Evolutionary conservation across 441 rosid genomes (phyloP), one percentile per base, ranked within the genome.

Genomic region (Breynia disticha): DNA sequence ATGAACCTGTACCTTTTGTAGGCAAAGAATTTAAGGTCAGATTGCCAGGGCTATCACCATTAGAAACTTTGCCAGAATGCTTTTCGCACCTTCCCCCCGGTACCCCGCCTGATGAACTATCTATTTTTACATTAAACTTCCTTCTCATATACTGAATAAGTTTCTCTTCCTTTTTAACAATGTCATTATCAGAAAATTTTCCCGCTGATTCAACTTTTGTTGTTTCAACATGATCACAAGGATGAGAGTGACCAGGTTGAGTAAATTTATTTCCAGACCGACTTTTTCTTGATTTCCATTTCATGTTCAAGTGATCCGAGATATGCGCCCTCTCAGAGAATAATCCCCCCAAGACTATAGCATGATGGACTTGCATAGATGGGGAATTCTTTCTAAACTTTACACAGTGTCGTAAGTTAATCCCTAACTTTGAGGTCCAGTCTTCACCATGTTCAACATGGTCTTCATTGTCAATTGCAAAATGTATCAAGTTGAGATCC

Each of bases 391-490:
- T 90, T 74, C 94, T 72, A 59, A 77, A 77, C 67, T 80, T 90
- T 59, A 90, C 85, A 70, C 88, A 87, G 57, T 76, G 69, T 53
- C 65, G 77, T 67, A 94, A 79, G 72, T 94, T 94, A 64, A 94
- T 72, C 56, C 94, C 96, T 66, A 90, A 70, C 65, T 71, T 67
- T 39, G 95, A 80, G 56, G 96, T 90, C 99, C 99, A 94, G 62
- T 94, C 99, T 65, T 73, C 80, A n/a, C 74, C 74, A 59, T 64
- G 59, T 67, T 74, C 83, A 55, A 68, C 74, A 28, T 55, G 66
- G 60, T 80, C 78, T 61, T 82, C 89, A 58, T 74, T 83, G 60
- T 78, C 87, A 56, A 94, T 84, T 47, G 97, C 95, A 69, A 79
- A 76, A 75, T 76, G 83, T 68, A 90, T 83, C 86, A 87, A 72